Conservation (phyloP, 2,329 filamentous ascomycete species). For the Cercospora sp. region DNA sequence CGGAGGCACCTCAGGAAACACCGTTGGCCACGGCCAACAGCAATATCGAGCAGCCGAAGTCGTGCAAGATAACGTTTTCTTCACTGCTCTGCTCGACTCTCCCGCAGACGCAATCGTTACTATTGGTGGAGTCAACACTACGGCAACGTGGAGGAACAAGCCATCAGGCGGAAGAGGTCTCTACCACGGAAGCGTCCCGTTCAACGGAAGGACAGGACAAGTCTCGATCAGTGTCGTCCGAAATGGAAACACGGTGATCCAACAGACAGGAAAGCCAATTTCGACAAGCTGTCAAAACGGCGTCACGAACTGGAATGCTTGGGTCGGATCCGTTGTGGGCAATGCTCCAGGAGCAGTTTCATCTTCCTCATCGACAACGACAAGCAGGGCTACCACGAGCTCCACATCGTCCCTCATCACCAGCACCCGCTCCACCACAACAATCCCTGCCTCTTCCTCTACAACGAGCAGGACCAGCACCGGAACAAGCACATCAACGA, state of each 20-base stretch:
- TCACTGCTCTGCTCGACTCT: slow-evolving; percentile 40
- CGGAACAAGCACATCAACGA: not conserved
- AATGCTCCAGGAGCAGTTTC: not conserved
- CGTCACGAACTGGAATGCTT: slow-evolving; percentile 30
- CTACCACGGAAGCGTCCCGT: slow-evolving; percentile 35
- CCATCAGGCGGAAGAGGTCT: slow-evolving; percentile 21
- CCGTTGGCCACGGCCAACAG: slow-evolving; percentile 33
- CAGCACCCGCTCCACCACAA: slow-evolving; percentile 4
- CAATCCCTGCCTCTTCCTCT: slow-evolving; percentile 5
- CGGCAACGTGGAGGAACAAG: slow-evolving; percentile 22
- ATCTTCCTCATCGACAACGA: slow-evolving; percentile 6
- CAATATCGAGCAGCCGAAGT: slow-evolving; percentile 34
- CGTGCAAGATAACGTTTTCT: slow-evolving; percentile 49
- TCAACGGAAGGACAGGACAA: slow-evolving; percentile 41
- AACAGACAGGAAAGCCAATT: slow-evolving; percentile 43
- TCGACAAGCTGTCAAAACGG: slow-evolving; percentile 29
- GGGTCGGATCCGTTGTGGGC: slow-evolving; percentile 20
- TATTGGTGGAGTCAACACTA: slow-evolving; percentile 41
- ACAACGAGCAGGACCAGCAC: not conserved
- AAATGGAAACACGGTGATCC: slow-evolving; percentile 34
- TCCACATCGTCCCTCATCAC: slow-evolving; percentile 2
- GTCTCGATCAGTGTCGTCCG: slow-evolving; percentile 41
- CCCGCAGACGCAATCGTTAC: slow-evolving; percentile 40
- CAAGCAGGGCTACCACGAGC: not conserved
- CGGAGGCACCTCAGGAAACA: slow-evolving; percentile 43